Evolutionary conservation across 169 alveolate species (phyloP), one percentile per base, ranked within the genome.

Genomic region (Cardiosporidium cionae): DNA sequence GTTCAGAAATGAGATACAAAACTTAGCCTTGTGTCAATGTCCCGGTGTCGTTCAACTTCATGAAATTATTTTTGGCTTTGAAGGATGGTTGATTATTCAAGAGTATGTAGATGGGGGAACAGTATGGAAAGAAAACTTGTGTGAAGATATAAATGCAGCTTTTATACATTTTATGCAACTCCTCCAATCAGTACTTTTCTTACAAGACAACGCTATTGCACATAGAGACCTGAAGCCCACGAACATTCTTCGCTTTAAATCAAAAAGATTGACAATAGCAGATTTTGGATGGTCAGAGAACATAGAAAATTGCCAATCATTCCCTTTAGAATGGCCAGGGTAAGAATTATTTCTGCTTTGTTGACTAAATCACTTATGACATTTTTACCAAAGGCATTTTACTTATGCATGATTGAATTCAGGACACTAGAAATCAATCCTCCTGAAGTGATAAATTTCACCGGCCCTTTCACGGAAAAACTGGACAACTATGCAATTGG

Each of bases 251-350:
- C 72, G 84, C 62, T 76, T 70, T 54, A 81, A 80, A 31, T 70
- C 76, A 58, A 85, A 80, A 54, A 72, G 82, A 36, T 73, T 87
- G 28, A 86, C 82, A 7, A 87, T 87, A 27, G 92, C 91, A 2
- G 92, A 87, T 79, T 87, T 87, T 72, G 92, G 92, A 23, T 87
- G 92, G 92, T 82, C 91, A 28, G 92, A 87, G 68, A 72, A 72
- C 32, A 73, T 83, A 0, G 84, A 85, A 52, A 74, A 78, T 34
- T 79, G 87, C 66, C 83, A 85, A 44, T 70, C 77, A 37, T 80
- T 71, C 32, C 88, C 89, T 16, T 64, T 82, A 35, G 93, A 87
- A 74, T 87, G 93, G 93, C 93, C 93, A 6, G 93, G 93, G 79
- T 72, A 9, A 53, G 62, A 16, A n/a, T 16, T 16, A 44, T 44